These are phyloP conservation scores for Leptodontidium sp. DNA, from an alignment of 2,329 filamentous ascomycete species.

Conservation along the genomic window DNA sequence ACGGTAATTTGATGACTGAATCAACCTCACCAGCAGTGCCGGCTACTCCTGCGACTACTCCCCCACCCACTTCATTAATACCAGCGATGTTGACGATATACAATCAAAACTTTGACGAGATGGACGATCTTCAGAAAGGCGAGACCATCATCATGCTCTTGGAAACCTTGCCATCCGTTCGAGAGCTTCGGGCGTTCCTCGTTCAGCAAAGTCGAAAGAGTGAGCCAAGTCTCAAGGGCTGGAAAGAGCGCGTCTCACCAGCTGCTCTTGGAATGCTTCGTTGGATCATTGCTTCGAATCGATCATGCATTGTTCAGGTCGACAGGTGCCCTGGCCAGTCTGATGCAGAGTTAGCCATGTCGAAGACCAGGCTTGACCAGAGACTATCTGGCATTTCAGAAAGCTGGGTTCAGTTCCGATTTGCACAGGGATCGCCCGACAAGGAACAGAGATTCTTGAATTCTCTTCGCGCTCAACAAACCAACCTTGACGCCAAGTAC, in stretches of 20 bases:
- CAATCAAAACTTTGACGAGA: slow-evolving; percentile 63
- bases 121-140: slow-evolving; percentile 56
- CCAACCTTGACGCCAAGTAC: slow-evolving; percentile 49
- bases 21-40: slow-evolving; percentile 20
- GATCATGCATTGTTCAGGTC: slow-evolving; percentile 85
- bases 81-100: slow-evolving; percentile 51
- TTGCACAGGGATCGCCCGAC: slow-evolving; percentile 87
- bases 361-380: slow-evolving; percentile 43
- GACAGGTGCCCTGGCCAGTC: slow-evolving; percentile 51
- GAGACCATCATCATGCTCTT: slow-evolving; percentile 61
- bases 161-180: slow-evolving; percentile 67
- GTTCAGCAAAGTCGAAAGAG: slow-evolving; percentile 40
- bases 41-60: slow-evolving; percentile 41
- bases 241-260: slow-evolving; percentile 68
- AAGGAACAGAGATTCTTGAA: slow-evolving; percentile 80
- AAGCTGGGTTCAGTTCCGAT: slow-evolving; percentile 81
- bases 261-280: slow-evolving; percentile 74
- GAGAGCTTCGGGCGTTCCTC: slow-evolving; percentile 62
- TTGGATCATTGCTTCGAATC: slow-evolving; percentile 91
- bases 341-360: slow-evolving; percentile 34
- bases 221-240: slow-evolving; percentile 52
- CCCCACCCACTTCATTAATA: slow-evolving; percentile 40
- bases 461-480: slow-evolving; percentile 60
- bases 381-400: slow-evolving; percentile 65
- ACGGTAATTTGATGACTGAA: not conserved